These are phyloP conservation scores for Dictyostelium brefeldianum DNA, from an alignment of 78 protist genomes.

Conservation along the genomic window DNA sequence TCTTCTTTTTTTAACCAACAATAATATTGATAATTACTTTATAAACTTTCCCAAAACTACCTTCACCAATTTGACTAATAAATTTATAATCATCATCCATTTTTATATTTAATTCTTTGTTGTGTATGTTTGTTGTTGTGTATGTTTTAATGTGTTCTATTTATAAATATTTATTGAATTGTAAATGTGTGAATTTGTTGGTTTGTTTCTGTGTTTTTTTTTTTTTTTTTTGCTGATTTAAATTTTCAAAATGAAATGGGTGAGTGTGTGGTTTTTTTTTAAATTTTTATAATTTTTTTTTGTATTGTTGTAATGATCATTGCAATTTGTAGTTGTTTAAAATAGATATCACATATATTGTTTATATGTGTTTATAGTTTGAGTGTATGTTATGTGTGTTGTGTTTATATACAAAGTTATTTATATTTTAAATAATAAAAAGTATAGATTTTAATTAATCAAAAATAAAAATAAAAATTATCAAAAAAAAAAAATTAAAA, in stretches of 20 bases:
- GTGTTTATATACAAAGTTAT: background rate
- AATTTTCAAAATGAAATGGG: background rate
- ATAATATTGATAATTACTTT: constrained; percentile 64
- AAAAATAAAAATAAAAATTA: background rate
- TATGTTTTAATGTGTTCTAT: too few relatives aligned
- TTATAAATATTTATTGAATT: too few relatives aligned
- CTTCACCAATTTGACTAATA: constrained; percentile 92
- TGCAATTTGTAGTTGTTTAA: too few relatives aligned
- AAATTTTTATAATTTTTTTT: background rate
- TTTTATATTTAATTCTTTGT: background rate
- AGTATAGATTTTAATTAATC: too few relatives aligned
- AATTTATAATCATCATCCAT: constrained; percentile 76
- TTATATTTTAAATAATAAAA: background rate
- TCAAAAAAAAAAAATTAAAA: background rate
- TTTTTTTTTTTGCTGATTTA: background rate
- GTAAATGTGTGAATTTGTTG: too few relatives aligned
- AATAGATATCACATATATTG: background rate
- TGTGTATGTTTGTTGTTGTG: background rate
- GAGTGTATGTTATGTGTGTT: background rate
- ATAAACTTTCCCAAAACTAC: constrained; percentile 94
- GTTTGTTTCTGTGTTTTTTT: background rate
- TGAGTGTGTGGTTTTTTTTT: background rate
- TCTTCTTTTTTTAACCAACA: too few relatives aligned
- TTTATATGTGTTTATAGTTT: background rate
- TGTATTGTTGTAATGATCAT: background rate